Base-by-base conservation (phyloP, 164 flowering plant species). In the Vitis riparia region DNA sequence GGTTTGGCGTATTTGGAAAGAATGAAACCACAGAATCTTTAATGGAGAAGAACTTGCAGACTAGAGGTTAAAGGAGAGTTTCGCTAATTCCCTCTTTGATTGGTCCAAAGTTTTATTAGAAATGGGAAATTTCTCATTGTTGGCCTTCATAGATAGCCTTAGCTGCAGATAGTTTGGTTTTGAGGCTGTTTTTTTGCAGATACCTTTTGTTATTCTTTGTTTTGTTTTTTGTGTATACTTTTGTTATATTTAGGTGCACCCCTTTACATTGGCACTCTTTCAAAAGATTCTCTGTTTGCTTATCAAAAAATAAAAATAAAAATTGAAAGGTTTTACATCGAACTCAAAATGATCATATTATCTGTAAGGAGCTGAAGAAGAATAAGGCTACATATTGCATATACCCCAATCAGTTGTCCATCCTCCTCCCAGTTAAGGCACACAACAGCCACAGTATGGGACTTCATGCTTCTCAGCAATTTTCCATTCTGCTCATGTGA, bases 381-480 rank as follows among this genome's bases (percentile, higher is more conserved):
- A 32, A 11, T 3, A 37, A 37, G 44, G 44, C 44, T 37, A 37
- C 6, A 6, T 37, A 37, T 37, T 37, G 44, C 86, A 69, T 82
- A 89, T 83, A 89, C 94, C 71, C 44, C 71, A 49, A 50, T 49
- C 8, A 63, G 59, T 67, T 80, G 83, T 67, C 80, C 84, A 74
- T 89, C 97, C 70, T 91, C 97, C 86, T 82, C 93, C 99, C 99
- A 95, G 66, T 88, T 78, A 66, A 95, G 98, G 71, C 93, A 91
- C 52, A 88, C 86, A 74, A 95, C 91, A 80, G 96, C 91, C 23
- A 67, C 90, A 29, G 48, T 59, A 72, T 92, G 98, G 8, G 89
- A 87, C 78, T 91, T 95, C 58, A 81, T 77, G 74, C 88, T 91
- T 81, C 91, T 82, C 75, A 95, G 72, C 72, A 92, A 74, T 85